These are phyloP conservation scores for Alopecurus myosuroides DNA, from an alignment of 176 grass and related monocot species.

Conservation along the genomic window DNA sequence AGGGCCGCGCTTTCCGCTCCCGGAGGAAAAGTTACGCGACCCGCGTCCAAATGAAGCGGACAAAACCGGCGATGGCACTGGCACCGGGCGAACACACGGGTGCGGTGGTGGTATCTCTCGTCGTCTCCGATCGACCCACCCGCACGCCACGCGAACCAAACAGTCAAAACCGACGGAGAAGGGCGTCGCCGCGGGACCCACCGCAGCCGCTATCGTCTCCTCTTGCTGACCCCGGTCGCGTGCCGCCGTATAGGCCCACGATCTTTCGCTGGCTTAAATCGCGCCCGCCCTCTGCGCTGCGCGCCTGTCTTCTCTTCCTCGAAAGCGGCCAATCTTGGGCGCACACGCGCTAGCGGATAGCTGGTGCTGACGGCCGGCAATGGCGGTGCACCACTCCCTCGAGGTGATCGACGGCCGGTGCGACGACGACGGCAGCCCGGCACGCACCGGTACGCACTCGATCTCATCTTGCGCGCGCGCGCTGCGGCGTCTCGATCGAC, in stretches of 20 bases:
- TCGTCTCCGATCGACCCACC: not conserved
- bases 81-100: too few relatives aligned
- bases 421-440: conserved; percentile 31
- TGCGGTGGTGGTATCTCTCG: not conserved
- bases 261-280: not conserved
- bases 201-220: not conserved
- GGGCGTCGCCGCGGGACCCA: not conserved
- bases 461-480: not conserved
- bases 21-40: not conserved
- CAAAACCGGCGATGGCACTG: not conserved
- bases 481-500: not conserved
- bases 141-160: not conserved
- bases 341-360: not conserved
- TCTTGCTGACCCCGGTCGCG: not conserved
- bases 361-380: not conserved
- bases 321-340: not conserved
- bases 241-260: not conserved
- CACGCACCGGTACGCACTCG: conserved; percentile 15
- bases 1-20: not conserved
- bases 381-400: conserved; percentile 44
- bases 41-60: not conserved
- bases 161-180: conserved; percentile 12
- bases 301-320: not conserved
- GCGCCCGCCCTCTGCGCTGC: not conserved
- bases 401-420: conserved; percentile 8